These are phyloP conservation scores for Massarina eburnea DNA, from an alignment of 2,329 filamentous ascomycete species.

Conservation along the genomic window DNA sequence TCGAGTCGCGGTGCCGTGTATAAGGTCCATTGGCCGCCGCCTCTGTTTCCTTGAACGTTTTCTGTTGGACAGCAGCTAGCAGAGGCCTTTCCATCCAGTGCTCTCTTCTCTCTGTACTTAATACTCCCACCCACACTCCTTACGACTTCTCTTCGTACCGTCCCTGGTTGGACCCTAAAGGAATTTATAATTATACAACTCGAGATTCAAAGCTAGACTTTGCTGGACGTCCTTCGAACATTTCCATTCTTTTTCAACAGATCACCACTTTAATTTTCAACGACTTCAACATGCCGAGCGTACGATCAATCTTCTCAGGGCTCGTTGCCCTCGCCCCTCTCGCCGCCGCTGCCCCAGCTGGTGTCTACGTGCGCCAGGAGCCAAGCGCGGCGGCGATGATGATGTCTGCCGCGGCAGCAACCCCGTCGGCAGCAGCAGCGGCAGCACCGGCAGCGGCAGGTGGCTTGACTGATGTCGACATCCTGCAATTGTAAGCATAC, in stretches of 20 bases:
- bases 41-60: slow-evolving; percentile 39
- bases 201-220: slow-evolving; percentile 40
- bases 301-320: slow-evolving; percentile 38
- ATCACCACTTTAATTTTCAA: slow-evolving; percentile 11
- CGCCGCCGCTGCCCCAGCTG: slow-evolving; percentile 32
- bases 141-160: slow-evolving; percentile 38
- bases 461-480: slow-evolving; percentile 51
- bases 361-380: slow-evolving; percentile 28
- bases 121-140: slow-evolving; percentile 39
- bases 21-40: slow-evolving; percentile 43
- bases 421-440: slow-evolving; percentile 12
- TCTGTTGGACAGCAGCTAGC: slow-evolving; percentile 41
- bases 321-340: slow-evolving; percentile 40
- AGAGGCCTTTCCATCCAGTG: slow-evolving; percentile 32
- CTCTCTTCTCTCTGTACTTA: slow-evolving; percentile 34
- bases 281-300: slow-evolving; percentile 41
- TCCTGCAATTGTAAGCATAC: slow-evolving; percentile 55
- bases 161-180: slow-evolving; percentile 45
- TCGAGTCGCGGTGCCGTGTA: slow-evolving; percentile 35
- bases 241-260: slow-evolving; percentile 12
- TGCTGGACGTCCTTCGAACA: slow-evolving; percentile 38
- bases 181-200: slow-evolving; percentile 36
- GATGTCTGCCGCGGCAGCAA: slow-evolving; percentile 18
- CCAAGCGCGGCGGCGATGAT: slow-evolving; percentile 7
- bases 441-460: slow-evolving; percentile 23